Conservation (phyloP, 2,329 filamentous ascomycete genomes). For the Rachicladosporium sp. region DNA sequence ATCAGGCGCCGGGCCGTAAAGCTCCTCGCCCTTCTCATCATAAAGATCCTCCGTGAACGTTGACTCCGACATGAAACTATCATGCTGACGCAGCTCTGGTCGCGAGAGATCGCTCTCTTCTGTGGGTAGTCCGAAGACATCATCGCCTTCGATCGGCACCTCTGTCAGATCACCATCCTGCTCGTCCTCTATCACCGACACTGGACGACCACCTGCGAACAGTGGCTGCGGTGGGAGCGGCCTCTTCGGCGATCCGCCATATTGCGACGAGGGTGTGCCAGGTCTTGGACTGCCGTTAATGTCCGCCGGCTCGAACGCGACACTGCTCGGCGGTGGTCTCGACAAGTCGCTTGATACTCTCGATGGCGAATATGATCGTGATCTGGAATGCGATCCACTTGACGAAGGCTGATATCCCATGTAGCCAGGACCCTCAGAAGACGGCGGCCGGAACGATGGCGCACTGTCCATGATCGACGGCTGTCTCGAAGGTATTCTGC, state of each 20-base stretch:
- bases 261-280: conserved; percentile 78
- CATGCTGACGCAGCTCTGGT: conserved; percentile 48
- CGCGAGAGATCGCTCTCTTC: conserved; percentile 42
- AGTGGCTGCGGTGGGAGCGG: conserved; percentile 81
- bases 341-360: conserved; percentile 49
- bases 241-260: conserved; percentile 75
- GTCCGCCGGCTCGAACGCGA: conserved; percentile 74
- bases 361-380: conserved; percentile 43
- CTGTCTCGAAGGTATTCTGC: conserved; percentile 29
- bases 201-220: conserved; percentile 49
- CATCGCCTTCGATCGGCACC: conserved; percentile 51
- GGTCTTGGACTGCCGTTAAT: conserved; percentile 82
- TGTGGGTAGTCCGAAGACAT: conserved; percentile 54
- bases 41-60: conserved; percentile 45
- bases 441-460: conserved; percentile 42
- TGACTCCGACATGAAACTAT: conserved; percentile 50
- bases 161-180: conserved; percentile 48
- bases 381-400: conserved; percentile 39
- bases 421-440: conserved; percentile 50
- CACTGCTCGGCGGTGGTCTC: conserved; percentile 56
- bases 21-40: conserved; percentile 46
- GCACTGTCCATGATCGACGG: conserved; percentile 40
- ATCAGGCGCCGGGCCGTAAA: conserved; percentile 73
- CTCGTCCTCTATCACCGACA: conserved; percentile 29
- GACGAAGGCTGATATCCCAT: conserved; percentile 46